These are phyloP conservation scores for Bipolaris victoriae DNA, from an alignment of 2,329 filamentous ascomycete species.

Conservation along the genomic window DNA sequence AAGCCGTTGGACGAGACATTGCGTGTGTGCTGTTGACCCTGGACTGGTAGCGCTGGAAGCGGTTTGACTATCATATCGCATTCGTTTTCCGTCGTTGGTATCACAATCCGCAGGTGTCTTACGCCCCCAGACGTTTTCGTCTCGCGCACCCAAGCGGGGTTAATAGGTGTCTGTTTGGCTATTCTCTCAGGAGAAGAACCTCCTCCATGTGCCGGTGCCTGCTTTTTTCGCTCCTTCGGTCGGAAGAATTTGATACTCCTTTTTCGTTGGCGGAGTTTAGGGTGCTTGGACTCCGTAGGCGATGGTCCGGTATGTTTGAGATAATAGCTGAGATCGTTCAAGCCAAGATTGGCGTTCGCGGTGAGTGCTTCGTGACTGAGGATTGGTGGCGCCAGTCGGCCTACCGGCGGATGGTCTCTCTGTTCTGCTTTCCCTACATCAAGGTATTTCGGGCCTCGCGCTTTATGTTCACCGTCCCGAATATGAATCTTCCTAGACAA, in stretches of 20 bases:
- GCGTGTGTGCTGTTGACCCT: slow-evolving; percentile 17
- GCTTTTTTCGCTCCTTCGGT: slow-evolving; percentile 31
- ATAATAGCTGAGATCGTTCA: slow-evolving; percentile 42
- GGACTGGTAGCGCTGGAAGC: slow-evolving; percentile 9
- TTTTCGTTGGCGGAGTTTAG: slow-evolving; percentile 16
- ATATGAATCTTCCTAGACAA: background rate
- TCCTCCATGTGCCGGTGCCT: slow-evolving; percentile 23
- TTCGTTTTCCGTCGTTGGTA: slow-evolving; percentile 23
- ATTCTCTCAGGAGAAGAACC: slow-evolving; percentile 4
- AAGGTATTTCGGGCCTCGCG: slow-evolving; percentile 11
- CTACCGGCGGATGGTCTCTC: slow-evolving; percentile 27
- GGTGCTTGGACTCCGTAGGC: slow-evolving; percentile 13
- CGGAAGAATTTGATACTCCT: slow-evolving; percentile 35
- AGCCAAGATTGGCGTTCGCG: slow-evolving; percentile 29
- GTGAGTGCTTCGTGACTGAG: slow-evolving; percentile 41
- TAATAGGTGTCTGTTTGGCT: slow-evolving; percentile 18
- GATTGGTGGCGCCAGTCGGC: slow-evolving; percentile 43
- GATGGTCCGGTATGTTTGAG: slow-evolving; percentile 41
- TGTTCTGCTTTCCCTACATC: slow-evolving; percentile 22
- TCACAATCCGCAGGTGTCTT: slow-evolving; percentile 40
- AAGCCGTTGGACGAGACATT: slow-evolving; percentile 25
- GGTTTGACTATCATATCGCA: slow-evolving; percentile 14
- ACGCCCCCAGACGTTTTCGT: slow-evolving; percentile 37
- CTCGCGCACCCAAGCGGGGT: slow-evolving; percentile 37
- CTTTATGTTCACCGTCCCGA: background rate